Base-by-base conservation (phyloP, 768 basidiomycete genomes). In the Tulasnella sp. region DNA sequence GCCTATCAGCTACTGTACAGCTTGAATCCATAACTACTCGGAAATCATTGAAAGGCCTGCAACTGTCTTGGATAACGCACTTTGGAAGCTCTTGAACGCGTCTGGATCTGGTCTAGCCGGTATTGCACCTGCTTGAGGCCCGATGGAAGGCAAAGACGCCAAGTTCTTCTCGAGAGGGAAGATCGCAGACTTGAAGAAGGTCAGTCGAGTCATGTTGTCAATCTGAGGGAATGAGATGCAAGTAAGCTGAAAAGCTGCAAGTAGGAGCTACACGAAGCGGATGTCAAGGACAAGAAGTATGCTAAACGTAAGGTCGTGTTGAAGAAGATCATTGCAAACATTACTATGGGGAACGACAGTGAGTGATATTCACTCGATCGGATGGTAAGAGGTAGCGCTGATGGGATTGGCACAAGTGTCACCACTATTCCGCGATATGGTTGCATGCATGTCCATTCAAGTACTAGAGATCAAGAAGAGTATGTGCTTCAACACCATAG, bases 291-390 rank as follows among this genome's bases (percentile, higher is more conserved):
- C 78, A 99, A 97, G 79, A 95, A 93, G 67, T 98, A 81, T 65
- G 75, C 82, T 65, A 94, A 94, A 73, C 81, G 93, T 67, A 98
- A 93, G 80, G 93, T 83, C 0, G 86, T 90, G 19, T 73, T 98
- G 66, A 98, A 99, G 80, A 95, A 94, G 77, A 86, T 97, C 62
- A 92, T 97, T 11, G 96, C 96, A 43, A 97, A 97, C 72, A 98
- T 98, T 72, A 99, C 96, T 3, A 98, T 99, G 94, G 96, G 96
- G 45, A 96, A 93, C 69, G 94, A 98, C 73, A 94, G 95, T 96
- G 70, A 74, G 92, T 82, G 26, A 42, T 58, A 23, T 17, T 30
- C 24, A 53, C 15, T 61, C n/a, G 17, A 43, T 41, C 51, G 49
- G 30, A 15, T 65, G 65, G 65, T 63, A 61, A 66, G 34, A 58